phyloP scores from a whole-genome alignment of 306 rosid genomes.

The Cicer yamashitae region DNA sequence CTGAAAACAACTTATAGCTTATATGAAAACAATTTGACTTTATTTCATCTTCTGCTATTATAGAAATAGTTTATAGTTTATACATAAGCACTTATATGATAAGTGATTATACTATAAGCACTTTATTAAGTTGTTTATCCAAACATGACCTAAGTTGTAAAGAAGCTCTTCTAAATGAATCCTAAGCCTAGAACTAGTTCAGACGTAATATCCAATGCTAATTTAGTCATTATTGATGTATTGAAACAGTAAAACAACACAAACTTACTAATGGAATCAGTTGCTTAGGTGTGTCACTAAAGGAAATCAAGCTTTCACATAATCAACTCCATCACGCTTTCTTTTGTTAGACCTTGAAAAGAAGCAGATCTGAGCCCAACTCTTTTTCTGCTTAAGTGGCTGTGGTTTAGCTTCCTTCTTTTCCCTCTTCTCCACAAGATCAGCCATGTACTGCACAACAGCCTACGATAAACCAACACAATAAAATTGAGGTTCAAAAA shows the following conservation, averaged over 20 bases:
- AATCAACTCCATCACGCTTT: conserved; percentile 63
- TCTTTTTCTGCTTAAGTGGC: conserved; percentile 68
- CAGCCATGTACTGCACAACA: conserved; percentile 85
- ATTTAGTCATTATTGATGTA: conserved; percentile 25
- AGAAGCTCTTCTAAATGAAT: neutral
- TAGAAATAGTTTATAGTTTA: too few relatives aligned
- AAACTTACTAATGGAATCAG: conserved; percentile 56
- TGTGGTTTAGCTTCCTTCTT: conserved; percentile 62
- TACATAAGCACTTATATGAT: too few relatives aligned
- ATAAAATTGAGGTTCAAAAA: conserved; percentile 17
- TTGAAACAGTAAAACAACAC: conserved; percentile 37
- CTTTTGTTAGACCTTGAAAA: conserved; percentile 76
- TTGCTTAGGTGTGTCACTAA: conserved; percentile 27
- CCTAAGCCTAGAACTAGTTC: neutral
- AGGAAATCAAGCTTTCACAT: conserved; percentile 61
- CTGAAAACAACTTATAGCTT: too few relatives aligned
- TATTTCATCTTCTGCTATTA: too few relatives aligned
- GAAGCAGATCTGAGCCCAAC: conserved; percentile 81
- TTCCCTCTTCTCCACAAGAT: conserved; percentile 61
- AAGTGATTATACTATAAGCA: too few relatives aligned
- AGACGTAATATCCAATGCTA: conserved; percentile 20
- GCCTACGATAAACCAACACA: conserved; percentile 65
- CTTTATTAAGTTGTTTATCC: too few relatives aligned
- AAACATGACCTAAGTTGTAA: neutral
- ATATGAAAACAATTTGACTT: too few relatives aligned